Percentiles rank a stretch among this genome's conserved stretches.
Evolutionary conservation across 2,329 filamentous ascomycete genomes (phyloP).

Genomic region (Cryphonectria parasitica): DNA sequence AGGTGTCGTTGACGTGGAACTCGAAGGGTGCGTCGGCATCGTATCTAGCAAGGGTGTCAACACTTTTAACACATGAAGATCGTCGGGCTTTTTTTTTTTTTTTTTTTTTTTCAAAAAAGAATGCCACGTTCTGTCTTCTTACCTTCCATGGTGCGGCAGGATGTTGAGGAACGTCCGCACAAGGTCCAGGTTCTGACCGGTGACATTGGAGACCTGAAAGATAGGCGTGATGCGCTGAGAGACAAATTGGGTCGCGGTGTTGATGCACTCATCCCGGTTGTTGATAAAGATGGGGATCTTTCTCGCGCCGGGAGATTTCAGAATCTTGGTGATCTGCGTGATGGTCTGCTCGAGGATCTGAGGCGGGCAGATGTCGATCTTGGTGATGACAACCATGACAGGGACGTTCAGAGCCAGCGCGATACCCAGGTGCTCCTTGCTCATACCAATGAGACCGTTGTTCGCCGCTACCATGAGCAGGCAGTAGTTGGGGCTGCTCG

Average conservation of each 20-base stretch:
- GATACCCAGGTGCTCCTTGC: slow-evolving; percentile 95
- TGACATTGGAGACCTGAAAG: slow-evolving; percentile 98
- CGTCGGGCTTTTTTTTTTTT: background rate
- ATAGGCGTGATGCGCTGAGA: slow-evolving; percentile 94
- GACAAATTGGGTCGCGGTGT: slow-evolving; percentile 94
- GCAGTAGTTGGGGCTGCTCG: slow-evolving; percentile 96
- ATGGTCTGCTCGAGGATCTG: slow-evolving; percentile 95
- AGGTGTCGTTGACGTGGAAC: slow-evolving; percentile 95
- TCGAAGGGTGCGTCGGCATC: slow-evolving; percentile 87
- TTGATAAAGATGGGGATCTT: slow-evolving; percentile 98
- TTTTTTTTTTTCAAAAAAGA: background rate
- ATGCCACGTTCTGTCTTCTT: background rate
- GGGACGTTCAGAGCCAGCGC: slow-evolving; percentile 93
- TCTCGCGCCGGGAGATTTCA: slow-evolving; percentile 89
- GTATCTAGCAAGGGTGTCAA: slow-evolving; percentile 56
- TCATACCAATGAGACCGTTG: slow-evolving; percentile 96
- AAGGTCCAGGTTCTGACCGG: slow-evolving; percentile 85
- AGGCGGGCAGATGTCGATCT: slow-evolving; percentile 97
- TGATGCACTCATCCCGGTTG: slow-evolving; percentile 86
- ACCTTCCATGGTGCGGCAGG: slow-evolving; percentile 81
- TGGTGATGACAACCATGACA: slow-evolving; percentile 96
- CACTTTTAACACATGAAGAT: background rate
- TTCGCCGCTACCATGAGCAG: slow-evolving; percentile 98
- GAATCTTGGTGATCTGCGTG: slow-evolving; percentile 85
- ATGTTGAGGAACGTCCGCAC: slow-evolving; percentile 95